Base-by-base conservation (phyloP, 352 stramenopile species). In the Pythium sp. region DNA sequence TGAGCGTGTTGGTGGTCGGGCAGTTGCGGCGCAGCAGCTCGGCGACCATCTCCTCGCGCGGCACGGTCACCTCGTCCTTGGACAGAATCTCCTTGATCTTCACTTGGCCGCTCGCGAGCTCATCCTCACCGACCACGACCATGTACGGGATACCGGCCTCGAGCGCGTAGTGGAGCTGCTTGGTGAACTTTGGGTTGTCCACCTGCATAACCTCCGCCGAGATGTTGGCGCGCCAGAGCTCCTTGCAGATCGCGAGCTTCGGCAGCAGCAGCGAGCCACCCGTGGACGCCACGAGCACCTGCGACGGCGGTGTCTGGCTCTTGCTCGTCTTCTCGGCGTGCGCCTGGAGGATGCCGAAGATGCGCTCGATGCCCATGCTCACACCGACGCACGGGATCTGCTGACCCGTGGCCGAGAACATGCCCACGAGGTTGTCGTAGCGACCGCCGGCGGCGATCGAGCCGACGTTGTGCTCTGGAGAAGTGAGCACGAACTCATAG, bases 391-490 rank as follows among this genome's bases (percentile, higher is more conserved):
- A 99, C 38, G 97, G 97, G 63, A 98, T 99, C 71, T 98, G 84
- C 74, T 97, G 92, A 34, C 92, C 92, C 67, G 84, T 96, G 71
- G 93, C 91, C 46, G 93, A 97, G 79, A 99, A 99, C 94, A 99
- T 99, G 57, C 97, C 97, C 22, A 99, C 97, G 28, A 99, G 87
- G 67, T 99, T 98, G 77, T 99, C 97, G 82, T 99, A 99, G 61
- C 97, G 89, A 3, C 97, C 97, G 46, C 97, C 97, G 51, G 96
- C 97, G 34, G 95, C 97, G 77, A 99, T 99, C 57, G 94, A 99
- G 58, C 97, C 97, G 34, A 99, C 96, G 72, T 98, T 91, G 67
- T 93, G 81, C 68, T 91, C 86, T 5, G 79, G 78, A 30, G 78
- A 91, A 67, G 88, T 95, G 30, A 99, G 90, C 34, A 99, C 95